Base-by-base conservation (phyloP, 352 stramenopile genomes). In the Pythium brassicae region DNA sequence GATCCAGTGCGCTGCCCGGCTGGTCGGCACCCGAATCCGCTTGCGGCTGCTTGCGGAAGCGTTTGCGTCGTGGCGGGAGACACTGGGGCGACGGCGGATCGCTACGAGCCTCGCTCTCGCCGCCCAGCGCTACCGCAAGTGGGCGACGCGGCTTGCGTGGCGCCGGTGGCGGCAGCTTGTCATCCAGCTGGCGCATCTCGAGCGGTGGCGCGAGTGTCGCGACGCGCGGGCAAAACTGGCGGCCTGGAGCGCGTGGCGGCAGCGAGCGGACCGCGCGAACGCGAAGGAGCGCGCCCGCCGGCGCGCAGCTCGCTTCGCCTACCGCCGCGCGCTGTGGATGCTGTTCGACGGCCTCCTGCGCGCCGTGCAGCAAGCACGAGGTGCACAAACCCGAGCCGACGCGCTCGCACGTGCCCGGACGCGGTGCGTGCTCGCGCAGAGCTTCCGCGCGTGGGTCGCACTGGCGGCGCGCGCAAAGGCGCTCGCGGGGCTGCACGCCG, bases 291-390 rank as follows among this genome's bases (percentile, higher is more conserved):
- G 12, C 4, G 23, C 43, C 23, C 59, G 59, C 8, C 47, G 59
- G 1, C 39, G 49, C 4, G 59, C 59, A 23, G 46, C 59, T 19
- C 54, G 55, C 19, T 63, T 63, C 57, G 20, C 23, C 6, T 64
- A 66, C 37, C 37, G 19, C 9, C 29, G 32, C 2, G 22, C 57
- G 23, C 40, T 64, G 32, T n/a, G 46, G 11, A 26, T n/a, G 47
- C 35, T 17, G 3, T 59, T 59, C 20, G 23, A 26, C 7, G 19
- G 51, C 7, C 59, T 64, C n/a, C 8, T 51, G 25, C 0, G n/a
- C 29, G 43, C 50, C 14, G 15, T 26, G 1, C 37, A 39, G 4
- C 58, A 55, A 4, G 10, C 23, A 15, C 58, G 37, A 22, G 20
- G 10, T 20, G n/a, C 37, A 40, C 25, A 39, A 19, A 39, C 12